Percentiles rank a stretch among this genome's conserved stretches.
Conservation (phyloP, 306 rosid species). For the Prunus davidiana region DNA sequence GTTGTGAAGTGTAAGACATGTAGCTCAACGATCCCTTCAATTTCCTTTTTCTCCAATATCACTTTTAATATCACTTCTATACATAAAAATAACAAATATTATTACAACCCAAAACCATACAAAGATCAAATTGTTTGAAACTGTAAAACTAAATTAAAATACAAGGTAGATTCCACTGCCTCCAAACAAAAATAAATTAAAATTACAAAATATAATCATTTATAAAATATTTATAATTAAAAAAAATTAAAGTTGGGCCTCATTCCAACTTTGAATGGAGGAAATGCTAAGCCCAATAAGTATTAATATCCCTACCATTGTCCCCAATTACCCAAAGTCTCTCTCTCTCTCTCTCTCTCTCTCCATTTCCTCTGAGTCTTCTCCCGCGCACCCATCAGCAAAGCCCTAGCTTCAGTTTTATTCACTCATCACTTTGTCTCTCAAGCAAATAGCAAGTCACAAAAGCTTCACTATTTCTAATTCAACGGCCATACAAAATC, state of each 20-base stretch:
- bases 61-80: too few relatives aligned
- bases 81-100: too few relatives aligned
- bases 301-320: background rate
- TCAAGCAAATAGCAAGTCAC: background rate
- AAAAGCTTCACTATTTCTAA: background rate
- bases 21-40: too few relatives aligned
- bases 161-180: background rate
- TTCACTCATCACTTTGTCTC: background rate
- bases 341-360: background rate
- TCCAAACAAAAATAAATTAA: too few relatives aligned
- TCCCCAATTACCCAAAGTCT: background rate
- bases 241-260: background rate
- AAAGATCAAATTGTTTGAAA: background rate
- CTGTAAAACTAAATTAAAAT: background rate
- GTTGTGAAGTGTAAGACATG: background rate
- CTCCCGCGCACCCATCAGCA: background rate
- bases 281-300: background rate
- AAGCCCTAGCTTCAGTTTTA: slow-evolving; percentile 3
- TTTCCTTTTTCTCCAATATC: too few relatives aligned
- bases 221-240: too few relatives aligned
- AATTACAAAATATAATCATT: too few relatives aligned
- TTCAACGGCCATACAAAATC: background rate
- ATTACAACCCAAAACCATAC: background rate
- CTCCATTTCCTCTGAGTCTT: background rate
- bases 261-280: background rate